Evolutionary conservation across 2,329 filamentous ascomycete species (phyloP).

Genomic region (Monosporascus sp.): DNA sequence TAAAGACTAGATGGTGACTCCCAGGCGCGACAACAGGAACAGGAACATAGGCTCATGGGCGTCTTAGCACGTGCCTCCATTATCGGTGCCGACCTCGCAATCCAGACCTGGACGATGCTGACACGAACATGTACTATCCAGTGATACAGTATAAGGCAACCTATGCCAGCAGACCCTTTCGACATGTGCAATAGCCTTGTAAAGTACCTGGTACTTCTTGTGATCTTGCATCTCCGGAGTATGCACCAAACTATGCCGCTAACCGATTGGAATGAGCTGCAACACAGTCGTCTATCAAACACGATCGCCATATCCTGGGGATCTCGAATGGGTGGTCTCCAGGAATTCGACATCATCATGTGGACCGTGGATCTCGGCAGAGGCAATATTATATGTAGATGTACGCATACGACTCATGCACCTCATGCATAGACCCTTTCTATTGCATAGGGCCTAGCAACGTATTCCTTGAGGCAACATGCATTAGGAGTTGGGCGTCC

Average conservation of each 20-base stretch:
- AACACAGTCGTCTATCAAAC: slow-evolving; percentile 9
- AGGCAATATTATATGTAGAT: slow-evolving; percentile 14
- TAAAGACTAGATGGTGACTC: neutral
- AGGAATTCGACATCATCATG: slow-evolving; percentile 21
- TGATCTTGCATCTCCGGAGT: slow-evolving; percentile 20
- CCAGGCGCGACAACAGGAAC: neutral
- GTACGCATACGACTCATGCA: slow-evolving; percentile 6
- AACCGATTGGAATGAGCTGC: slow-evolving; percentile 4
- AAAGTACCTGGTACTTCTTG: slow-evolving; percentile 7
- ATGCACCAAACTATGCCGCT: slow-evolving; percentile 11
- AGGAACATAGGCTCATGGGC: neutral
- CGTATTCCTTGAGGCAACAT: slow-evolving; percentile 17
- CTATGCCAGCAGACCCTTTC: neutral
- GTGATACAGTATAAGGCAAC: neutral
- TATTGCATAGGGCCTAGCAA: slow-evolving; percentile 3
- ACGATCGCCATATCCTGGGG: slow-evolving; percentile 10
- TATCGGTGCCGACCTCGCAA: neutral
- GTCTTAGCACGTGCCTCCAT: neutral
- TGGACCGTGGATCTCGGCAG: slow-evolving; percentile 2
- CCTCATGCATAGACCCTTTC: neutral
- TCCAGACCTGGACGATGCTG: neutral
- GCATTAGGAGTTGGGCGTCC: slow-evolving; percentile 21
- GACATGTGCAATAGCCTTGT: slow-evolving; percentile 13
- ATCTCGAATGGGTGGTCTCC: slow-evolving; percentile 6
- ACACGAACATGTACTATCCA: neutral